Conservation (phyloP, 2,329 filamentous ascomycete genomes). For the Pseudocercospora pini-densiflorae region DNA sequence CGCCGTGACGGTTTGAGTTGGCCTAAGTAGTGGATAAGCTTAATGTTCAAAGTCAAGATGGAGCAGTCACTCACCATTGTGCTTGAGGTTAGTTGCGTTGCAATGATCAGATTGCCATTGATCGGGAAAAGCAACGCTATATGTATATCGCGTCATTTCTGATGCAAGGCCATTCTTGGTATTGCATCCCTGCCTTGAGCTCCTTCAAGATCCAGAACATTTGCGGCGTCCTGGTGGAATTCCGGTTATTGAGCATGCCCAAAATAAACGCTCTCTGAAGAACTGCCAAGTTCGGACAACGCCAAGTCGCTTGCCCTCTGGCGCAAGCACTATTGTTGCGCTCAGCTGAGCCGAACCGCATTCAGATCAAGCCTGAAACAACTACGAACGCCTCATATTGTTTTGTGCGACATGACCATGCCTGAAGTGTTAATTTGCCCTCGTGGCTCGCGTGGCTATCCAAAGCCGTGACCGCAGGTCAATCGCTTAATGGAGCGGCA, state of each 20-base stretch:
- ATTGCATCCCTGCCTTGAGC: neutral
- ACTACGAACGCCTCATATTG: conserved; percentile 4
- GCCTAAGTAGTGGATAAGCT: neutral
- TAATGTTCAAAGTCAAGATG: neutral
- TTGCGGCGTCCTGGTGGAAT: neutral
- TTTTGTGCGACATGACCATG: neutral
- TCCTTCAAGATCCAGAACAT: neutral
- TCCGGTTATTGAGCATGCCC: neutral
- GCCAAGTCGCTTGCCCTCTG: neutral
- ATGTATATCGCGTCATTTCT: neutral
- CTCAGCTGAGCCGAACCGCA: neutral
- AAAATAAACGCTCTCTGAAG: neutral
- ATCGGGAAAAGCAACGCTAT: neutral
- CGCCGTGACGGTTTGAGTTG: conserved; percentile 10
- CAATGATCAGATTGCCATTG: no score
- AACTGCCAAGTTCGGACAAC: neutral
- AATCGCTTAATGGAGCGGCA: no score
- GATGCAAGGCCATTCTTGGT: neutral
- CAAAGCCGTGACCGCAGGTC: no score
- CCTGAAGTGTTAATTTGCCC: neutral
- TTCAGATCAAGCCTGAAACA: neutral
- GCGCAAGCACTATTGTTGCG: neutral
- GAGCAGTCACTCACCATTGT: neutral
- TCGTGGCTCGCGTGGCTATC: neutral
- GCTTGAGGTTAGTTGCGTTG: neutral